Conservation (phyloP, 2,329 filamentous ascomycete species). For the Penicillium nordicum region DNA sequence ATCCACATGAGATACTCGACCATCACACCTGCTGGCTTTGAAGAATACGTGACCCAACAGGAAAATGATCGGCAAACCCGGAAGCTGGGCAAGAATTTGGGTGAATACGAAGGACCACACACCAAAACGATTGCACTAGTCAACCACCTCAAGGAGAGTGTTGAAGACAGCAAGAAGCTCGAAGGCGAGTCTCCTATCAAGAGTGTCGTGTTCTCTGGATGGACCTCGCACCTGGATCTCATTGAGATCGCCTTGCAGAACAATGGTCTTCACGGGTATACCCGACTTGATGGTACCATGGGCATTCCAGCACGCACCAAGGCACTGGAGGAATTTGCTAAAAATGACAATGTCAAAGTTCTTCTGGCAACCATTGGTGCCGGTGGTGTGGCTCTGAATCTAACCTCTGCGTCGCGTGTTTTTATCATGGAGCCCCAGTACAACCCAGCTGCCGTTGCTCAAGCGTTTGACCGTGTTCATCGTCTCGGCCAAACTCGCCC, state of each 20-base stretch:
- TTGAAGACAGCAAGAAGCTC: slow-evolving; percentile 50
- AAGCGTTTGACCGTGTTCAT: slow-evolving; percentile 91
- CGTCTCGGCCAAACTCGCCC: slow-evolving; percentile 84
- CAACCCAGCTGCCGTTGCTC: slow-evolving; percentile 90
- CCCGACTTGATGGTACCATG: slow-evolving; percentile 89
- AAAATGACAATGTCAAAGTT: slow-evolving; percentile 67
- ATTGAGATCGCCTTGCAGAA: slow-evolving; percentile 76
- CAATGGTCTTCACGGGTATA: slow-evolving; percentile 55
- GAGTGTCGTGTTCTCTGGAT: slow-evolving; percentile 92
- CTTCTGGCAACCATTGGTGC: slow-evolving; percentile 91
- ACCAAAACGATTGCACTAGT: slow-evolving; percentile 86
- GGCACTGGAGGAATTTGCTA: slow-evolving; percentile 74
- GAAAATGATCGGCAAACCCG: slow-evolving; percentile 50
- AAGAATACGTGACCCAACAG: slow-evolving; percentile 52
- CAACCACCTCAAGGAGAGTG: slow-evolving; percentile 65
- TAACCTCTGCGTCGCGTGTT: slow-evolving; percentile 79
- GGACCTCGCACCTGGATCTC: slow-evolving; percentile 91
- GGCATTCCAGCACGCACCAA: slow-evolving; percentile 66
- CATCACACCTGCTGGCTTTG: slow-evolving; percentile 59
- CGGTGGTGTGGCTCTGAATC: slow-evolving; percentile 84
- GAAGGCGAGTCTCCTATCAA: slow-evolving; percentile 74
- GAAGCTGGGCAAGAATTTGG: slow-evolving; percentile 59
- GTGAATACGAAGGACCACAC: slow-evolving; percentile 77
- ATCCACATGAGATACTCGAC: slow-evolving; percentile 64
- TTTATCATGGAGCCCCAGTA: slow-evolving; percentile 99